Percentiles rank a stretch among this genome's conserved stretches.
Evolutionary conservation across 176 grass and related monocot species (phyloP).

Genomic region (Coix lacrymajobi): DNA sequence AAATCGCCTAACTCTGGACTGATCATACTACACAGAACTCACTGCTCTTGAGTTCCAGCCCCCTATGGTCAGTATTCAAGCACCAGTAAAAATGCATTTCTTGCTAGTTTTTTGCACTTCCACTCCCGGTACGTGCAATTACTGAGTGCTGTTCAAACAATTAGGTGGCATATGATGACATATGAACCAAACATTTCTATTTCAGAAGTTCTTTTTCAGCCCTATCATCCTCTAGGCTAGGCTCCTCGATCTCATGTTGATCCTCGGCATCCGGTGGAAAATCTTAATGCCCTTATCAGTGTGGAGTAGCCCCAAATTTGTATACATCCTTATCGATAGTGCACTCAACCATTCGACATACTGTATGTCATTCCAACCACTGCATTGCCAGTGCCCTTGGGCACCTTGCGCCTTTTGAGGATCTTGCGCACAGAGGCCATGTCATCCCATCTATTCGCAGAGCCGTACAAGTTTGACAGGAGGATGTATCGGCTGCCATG

Average conservation of each 20-base stretch:
- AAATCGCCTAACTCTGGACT: not conserved
- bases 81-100: not conserved
- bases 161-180: not conserved
- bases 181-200: not conserved
- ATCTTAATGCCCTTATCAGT: not conserved
- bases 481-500: conserved; percentile 63
- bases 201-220: not conserved
- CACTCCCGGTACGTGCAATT: not conserved
- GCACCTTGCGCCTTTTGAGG: conserved; percentile 43
- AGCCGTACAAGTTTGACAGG: conserved; percentile 56
- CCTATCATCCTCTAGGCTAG: not conserved
- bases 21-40: not conserved
- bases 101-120: not conserved
- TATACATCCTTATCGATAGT: not conserved
- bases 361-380: conserved; percentile 27
- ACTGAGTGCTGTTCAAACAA: not conserved
- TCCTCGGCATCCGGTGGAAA: not conserved
- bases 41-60: not conserved
- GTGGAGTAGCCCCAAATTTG: not conserved
- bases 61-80: not conserved
- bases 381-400: conserved; percentile 49
- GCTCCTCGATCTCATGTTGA: not conserved
- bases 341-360: not conserved
- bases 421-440: conserved; percentile 46
- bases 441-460: conserved; percentile 55